phyloP scores from a whole-genome alignment of 345 rosid genomes.

The Heritiera littoralis region DNA sequence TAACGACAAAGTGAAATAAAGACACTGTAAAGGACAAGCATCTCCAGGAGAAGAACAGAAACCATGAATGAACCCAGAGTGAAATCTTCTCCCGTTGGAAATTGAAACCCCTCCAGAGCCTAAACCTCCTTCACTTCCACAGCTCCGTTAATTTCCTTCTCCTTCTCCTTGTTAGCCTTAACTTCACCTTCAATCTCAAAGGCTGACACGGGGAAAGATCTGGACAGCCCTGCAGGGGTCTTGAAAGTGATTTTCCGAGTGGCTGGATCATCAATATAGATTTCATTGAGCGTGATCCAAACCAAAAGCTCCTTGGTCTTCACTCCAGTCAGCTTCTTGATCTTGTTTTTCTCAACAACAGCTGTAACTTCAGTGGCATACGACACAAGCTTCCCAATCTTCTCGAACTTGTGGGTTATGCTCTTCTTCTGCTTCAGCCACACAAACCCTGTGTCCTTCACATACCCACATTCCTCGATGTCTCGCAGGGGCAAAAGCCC shows the following conservation, averaged over 20 bases:
- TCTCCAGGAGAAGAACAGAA: background rate
- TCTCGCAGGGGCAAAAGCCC: conserved; percentile 81
- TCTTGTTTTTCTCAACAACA: conserved; percentile 49
- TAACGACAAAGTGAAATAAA: background rate
- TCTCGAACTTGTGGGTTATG: conserved; percentile 73
- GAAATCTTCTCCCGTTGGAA: background rate
- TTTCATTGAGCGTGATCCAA: conserved; percentile 69
- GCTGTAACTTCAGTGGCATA: conserved; percentile 89
- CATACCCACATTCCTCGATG: conserved; percentile 74
- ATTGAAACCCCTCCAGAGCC: background rate
- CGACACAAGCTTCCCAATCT: conserved; percentile 56
- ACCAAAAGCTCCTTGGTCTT: conserved; percentile 85
- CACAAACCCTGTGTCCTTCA: conserved; percentile 80
- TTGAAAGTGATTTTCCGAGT: conserved; percentile 69
- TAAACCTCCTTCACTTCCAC: conserved; percentile 43
- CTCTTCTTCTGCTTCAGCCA: conserved; percentile 90
- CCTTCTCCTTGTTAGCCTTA: conserved; percentile 35
- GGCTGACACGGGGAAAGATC: conserved; percentile 71
- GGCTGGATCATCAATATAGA: conserved; percentile 52
- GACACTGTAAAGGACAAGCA: background rate
- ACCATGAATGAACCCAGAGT: background rate
- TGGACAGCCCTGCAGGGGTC: conserved; percentile 71
- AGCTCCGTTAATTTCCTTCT: conserved; percentile 28
- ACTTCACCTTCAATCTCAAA: conserved; percentile 53
- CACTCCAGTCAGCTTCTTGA: conserved; percentile 97